A percentile compares a stretch with the other conserved stretches of the same genome.
phyloP scores from a whole-genome alignment of 805 yeast genomes.

The Lipomyces oligophaga region DNA sequence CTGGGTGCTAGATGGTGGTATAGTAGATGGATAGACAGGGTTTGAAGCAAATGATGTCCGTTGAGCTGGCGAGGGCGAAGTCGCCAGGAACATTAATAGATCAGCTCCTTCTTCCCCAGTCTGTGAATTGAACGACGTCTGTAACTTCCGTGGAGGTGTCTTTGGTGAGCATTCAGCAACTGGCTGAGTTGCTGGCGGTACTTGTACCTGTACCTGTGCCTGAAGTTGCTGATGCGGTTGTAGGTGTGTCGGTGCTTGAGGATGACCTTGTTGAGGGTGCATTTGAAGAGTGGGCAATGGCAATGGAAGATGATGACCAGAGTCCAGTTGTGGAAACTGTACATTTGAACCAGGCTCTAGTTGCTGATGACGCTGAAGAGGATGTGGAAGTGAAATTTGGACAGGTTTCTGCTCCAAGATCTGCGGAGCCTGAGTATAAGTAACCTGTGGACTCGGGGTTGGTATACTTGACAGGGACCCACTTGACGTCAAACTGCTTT shows the following conservation, averaged over 20 bases:
- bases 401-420: too few species aligned
- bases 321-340: slow-evolving; percentile 7
- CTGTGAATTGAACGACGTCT: background rate
- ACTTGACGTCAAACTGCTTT: slow-evolving; percentile 25
- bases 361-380: slow-evolving; percentile 33
- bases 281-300: too few species aligned
- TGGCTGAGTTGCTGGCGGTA: background rate
- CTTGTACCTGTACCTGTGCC: background rate
- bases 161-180: background rate
- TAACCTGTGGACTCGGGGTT: too few species aligned
- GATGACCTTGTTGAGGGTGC: too few species aligned
- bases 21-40: slow-evolving; percentile 6
- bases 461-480: too few species aligned
- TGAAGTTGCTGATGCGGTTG: background rate
- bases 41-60: slow-evolving; percentile 22
- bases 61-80: slow-evolving; percentile 69
- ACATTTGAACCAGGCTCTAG: background rate
- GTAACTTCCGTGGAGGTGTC: slow-evolving; percentile 1
- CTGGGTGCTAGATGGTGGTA: slow-evolving; percentile 21
- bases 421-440: too few species aligned
- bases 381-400: too few species aligned
- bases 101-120: slow-evolving; percentile 67
- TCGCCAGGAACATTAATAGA: slow-evolving; percentile 72
- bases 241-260: slow-evolving; percentile 3
- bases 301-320: too few species aligned